Evolutionary conservation across 192 early-diverging fungal genomes (phyloP), one percentile per base, ranked within the genome.

Genomic region (Podila minutissima): DNA sequence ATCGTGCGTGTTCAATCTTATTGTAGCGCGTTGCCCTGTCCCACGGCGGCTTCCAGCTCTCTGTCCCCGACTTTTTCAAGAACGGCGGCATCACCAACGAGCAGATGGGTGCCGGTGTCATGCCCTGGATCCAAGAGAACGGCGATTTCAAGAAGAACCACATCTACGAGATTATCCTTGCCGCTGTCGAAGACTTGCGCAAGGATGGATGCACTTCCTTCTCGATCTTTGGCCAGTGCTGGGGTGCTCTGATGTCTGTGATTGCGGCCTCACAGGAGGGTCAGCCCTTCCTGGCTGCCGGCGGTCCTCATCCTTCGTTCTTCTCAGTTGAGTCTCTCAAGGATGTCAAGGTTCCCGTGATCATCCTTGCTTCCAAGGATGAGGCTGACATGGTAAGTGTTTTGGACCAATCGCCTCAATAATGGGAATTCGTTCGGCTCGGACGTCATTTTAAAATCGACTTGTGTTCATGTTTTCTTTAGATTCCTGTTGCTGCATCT

Each of bases 151-250:
- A 69, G 41, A n/a, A 74, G 69, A 49, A 62, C 55, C 70, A 81
- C 48, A 69, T 81, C 51, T 46, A 55, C n/a, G 63, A 68, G 32
- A 62, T 73, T 10, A 69, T 73, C 60, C 24, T 35, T 13, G 71
- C 37, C 20, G 77, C 77, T 9, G 71, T 73, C 20, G 73, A 84
- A 24, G 59, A 85, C 19, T 74, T 93, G 62, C 79, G 75, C 15
- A 64, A 69, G 37, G 67, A 81, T 10, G 86, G 86, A 71, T 84
- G 83, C 53, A 69, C 69, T 12, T 66, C 82, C 10, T 83, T 88
- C 49, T 89, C 89, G 29, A 48, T 89, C 10, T 68, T 91, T 64
- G 93, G 92, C 9, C 90, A 93, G 72, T 93, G 92, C 86, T 93
- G 92, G 92, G 92, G 93, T 50, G 88, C 84, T 15, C 83, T 89